phyloP scores from a whole-genome alignment of 1,139 yeast species.

The Diutina sp. region DNA sequence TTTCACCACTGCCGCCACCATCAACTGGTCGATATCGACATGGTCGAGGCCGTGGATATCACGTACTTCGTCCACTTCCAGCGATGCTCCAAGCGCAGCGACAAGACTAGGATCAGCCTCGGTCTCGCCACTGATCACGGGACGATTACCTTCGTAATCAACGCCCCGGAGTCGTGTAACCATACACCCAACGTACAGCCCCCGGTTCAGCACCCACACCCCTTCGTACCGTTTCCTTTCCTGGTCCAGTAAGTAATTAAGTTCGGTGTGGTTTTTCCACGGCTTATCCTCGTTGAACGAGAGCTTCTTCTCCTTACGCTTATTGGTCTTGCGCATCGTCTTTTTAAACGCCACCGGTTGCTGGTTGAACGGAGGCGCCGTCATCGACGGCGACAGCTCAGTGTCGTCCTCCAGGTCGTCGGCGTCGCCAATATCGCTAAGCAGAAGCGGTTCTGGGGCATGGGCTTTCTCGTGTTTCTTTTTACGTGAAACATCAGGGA shows the following conservation, averaged over 20 bases:
- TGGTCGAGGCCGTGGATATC: constrained; percentile 33
- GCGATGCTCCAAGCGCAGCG: background rate
- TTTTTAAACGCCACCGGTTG: constrained; percentile 35
- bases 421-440: background rate
- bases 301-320: constrained; percentile 25
- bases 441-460: background rate
- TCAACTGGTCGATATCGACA: constrained; percentile 14
- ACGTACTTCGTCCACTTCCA: background rate
- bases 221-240: constrained; percentile 88
- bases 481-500: background rate
- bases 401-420: background rate
- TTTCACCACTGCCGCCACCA: constrained; percentile 39
- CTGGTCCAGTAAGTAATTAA: constrained; percentile 45
- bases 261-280: constrained; percentile 78
- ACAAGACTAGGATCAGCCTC: background rate
- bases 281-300: constrained; percentile 83
- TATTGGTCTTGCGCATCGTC: constrained; percentile 52
- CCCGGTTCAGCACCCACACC: constrained; percentile 82
- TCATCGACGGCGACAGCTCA: background rate
- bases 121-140: background rate
- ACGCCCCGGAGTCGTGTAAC: constrained; percentile 24
- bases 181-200: constrained; percentile 39
- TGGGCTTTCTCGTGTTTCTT: background rate
- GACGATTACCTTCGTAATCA: constrained; percentile 10
- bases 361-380: background rate